These are phyloP conservation scores for Tolypocladium guangdongense DNA, from an alignment of 2,329 filamentous ascomycete genomes.

Conservation along the genomic window DNA sequence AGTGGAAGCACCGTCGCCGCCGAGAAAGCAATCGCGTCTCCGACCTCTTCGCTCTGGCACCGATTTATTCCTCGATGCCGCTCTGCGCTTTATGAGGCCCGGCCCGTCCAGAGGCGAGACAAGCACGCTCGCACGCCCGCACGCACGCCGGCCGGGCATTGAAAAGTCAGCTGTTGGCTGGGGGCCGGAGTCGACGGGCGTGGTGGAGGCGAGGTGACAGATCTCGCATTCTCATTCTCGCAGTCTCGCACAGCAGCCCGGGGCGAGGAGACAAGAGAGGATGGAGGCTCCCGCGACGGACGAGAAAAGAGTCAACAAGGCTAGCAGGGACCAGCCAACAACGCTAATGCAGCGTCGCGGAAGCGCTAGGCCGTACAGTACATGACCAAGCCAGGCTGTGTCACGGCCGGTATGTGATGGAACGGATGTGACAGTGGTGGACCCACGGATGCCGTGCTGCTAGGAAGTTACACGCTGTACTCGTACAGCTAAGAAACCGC, in stretches of 20 bases:
- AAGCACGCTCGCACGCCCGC: neutral
- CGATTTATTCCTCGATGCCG: neutral
- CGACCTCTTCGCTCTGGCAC: neutral
- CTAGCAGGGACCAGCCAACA: slow-evolving; percentile 1
- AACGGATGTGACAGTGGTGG: neutral
- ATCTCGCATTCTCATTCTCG: neutral
- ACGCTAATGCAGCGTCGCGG: neutral
- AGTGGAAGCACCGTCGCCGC: neutral
- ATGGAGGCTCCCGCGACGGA: neutral
- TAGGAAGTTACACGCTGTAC: neutral
- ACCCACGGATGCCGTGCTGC: neutral
- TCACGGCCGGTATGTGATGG: neutral
- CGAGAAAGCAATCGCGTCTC: neutral
- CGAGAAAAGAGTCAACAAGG: slow-evolving; percentile 13
- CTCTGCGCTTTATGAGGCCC: neutral
- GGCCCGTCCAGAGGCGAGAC: neutral
- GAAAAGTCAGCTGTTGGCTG: neutral
- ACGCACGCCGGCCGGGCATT: neutral
- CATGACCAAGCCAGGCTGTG: neutral
- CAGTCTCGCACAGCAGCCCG: neutral
- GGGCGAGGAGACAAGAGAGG: neutral
- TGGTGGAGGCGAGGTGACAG: neutral
- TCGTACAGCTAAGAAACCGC: too few relatives aligned
- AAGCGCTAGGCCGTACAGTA: neutral
- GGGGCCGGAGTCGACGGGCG: neutral